These are phyloP conservation scores for Phytopythium ostracodes DNA, from an alignment of 352 stramenopile species.

Conservation along the genomic window DNA sequence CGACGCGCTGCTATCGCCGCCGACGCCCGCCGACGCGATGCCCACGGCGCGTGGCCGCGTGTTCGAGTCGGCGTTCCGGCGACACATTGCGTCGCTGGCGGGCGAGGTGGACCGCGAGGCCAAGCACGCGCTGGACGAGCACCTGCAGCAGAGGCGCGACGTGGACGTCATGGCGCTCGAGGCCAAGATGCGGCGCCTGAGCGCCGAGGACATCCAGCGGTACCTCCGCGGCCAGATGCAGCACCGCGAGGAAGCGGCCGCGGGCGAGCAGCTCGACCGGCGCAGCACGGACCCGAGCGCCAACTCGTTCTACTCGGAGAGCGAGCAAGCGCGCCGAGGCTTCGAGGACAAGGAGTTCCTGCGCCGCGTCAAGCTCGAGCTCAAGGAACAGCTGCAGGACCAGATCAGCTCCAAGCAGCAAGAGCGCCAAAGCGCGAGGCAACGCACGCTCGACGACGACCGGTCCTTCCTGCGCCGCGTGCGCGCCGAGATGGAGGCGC, in stretches of 20 bases:
- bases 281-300: slow-evolving; percentile 32
- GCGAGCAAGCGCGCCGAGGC: slow-evolving; percentile 43
- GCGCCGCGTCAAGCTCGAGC: slow-evolving; percentile 35
- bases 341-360: slow-evolving; percentile 47
- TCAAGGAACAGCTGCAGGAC: slow-evolving; percentile 50
- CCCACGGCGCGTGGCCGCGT: slow-evolving; percentile 19
- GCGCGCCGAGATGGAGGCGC: slow-evolving; percentile 50
- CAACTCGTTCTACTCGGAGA: slow-evolving; percentile 57
- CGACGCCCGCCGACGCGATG: slow-evolving; percentile 10
- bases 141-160: slow-evolving; percentile 54
- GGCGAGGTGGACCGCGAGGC: slow-evolving; percentile 53
- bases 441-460: slow-evolving; percentile 53
- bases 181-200: slow-evolving; percentile 35
- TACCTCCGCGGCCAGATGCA: slow-evolving; percentile 55
- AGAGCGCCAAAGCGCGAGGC: slow-evolving; percentile 28
- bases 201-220: slow-evolving; percentile 54
- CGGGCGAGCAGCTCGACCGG: slow-evolving; percentile 28
- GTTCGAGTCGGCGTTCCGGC: slow-evolving; percentile 57
- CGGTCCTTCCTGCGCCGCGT: slow-evolving; percentile 47
- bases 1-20: slow-evolving; percentile 37
- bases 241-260: slow-evolving; percentile 19
- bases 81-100: slow-evolving; percentile 45
- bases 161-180: slow-evolving; percentile 49
- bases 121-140: slow-evolving; percentile 48
- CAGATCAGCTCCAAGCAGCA: slow-evolving; percentile 60